Percentiles rank a stretch among this genome's conserved stretches.
These are phyloP conservation scores for Yamadazyma diospyri DNA, from an alignment of 1,139 yeast genomes.

Conservation along the genomic window DNA sequence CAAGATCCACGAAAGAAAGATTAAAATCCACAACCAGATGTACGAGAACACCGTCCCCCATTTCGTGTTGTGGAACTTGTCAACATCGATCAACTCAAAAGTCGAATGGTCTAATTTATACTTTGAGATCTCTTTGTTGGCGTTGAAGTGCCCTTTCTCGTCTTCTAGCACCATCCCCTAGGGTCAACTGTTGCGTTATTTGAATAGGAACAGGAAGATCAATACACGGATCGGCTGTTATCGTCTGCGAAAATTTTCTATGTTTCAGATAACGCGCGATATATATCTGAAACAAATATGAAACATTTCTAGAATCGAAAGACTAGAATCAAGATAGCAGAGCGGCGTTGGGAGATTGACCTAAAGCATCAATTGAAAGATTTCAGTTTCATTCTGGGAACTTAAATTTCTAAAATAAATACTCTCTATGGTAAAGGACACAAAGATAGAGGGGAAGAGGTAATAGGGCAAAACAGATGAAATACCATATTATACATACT, in stretches of 20 bases:
- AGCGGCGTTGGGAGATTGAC: no score
- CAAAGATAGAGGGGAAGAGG: no score
- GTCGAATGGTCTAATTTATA: conserved; percentile 39
- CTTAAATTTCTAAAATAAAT: no score
- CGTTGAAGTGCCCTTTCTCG: conserved; percentile 16
- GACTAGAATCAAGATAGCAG: no score
- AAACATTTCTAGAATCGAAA: no score
- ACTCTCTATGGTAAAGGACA: no score
- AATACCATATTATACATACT: conserved; percentile 34
- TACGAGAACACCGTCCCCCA: conserved; percentile 55
- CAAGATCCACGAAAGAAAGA: conserved; percentile 54
- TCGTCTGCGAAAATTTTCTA: neutral
- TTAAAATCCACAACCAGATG: conserved; percentile 45
- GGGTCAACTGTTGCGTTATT: no score
- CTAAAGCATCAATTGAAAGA: no score
- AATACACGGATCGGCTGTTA: neutral
- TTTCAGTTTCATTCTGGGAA: no score
- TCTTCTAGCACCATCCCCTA: neutral
- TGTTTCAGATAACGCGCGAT: neutral
- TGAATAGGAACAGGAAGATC: neutral
- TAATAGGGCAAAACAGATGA: no score
- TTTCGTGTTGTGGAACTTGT: conserved; percentile 51
- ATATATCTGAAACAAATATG: conserved; percentile 1
- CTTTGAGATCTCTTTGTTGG: conserved; percentile 27
- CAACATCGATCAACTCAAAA: conserved; percentile 39